Base-by-base conservation (phyloP, 768 basidiomycete species). In the Russula emetica region DNA sequence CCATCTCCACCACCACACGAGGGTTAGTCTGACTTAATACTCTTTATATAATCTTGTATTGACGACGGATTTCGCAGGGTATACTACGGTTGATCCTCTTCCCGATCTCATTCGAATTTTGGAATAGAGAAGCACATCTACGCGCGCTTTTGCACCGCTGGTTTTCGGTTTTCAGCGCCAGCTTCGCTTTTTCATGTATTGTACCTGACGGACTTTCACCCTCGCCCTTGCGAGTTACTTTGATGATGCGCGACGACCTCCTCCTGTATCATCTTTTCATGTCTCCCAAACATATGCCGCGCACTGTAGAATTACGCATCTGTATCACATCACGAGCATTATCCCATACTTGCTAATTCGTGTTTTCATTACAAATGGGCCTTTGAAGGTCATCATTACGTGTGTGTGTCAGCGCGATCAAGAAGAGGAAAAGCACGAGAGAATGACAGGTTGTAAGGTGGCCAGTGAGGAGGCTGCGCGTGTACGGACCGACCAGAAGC, bases 1-100 rank as follows among this genome's bases (percentile, higher is more conserved):
- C 90, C n/a, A 87, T 90, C 78, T 89, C 88, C 45, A 88, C 88
- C 22, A 87, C 88, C 11, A 61, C 84, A 7, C 75, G 84, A 76
- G 88, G 89, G 88, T 90, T 74, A 80, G 88, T 78, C 63, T 3
- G 24, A 8, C 3, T 45, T 62, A 22, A 34, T 55, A 55, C 14
- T 22, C 3, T 1, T 6, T 18, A 2, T 18, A 40, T 18, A 18
- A 18, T 18, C 24, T 6, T 16, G 50, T 34, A 28, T 47, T 40
- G 61, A 50, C 62, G 53, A 66, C 40, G 22, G 30, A 32, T 24
- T 36, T 49, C 26, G 16, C 64, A 68, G 67, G 44, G 64, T 68
- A 28, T 68, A 60, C 30, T 68, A 68, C 47, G 67, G 67, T 7
- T 67, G 58, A 67, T 56, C 28, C 55, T 32, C 55, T 38, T 44